These are phyloP conservation scores for Jatropha podagrica DNA, from an alignment of 441 rosid genomes.

Conservation along the genomic window DNA sequence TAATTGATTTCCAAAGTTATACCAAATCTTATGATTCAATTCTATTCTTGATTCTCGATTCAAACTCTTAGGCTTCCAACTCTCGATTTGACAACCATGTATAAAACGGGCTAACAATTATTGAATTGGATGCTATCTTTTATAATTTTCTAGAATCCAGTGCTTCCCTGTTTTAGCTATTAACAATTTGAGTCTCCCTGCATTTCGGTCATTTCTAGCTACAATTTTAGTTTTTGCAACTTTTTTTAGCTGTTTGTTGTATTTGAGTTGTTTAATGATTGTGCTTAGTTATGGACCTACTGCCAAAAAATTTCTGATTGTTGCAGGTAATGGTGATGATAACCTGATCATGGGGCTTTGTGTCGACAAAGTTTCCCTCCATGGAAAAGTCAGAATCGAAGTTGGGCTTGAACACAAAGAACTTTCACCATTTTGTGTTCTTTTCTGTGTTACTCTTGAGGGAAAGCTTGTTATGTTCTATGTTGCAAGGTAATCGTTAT, in stretches of 20 bases:
- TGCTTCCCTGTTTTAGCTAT: not conserved
- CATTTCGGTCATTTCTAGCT: not conserved
- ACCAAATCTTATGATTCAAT: too few species aligned
- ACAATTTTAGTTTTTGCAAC: not conserved
- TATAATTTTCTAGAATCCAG: not conserved
- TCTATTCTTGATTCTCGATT: too few species aligned
- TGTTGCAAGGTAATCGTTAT: conserved; percentile 66
- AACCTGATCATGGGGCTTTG: conserved; percentile 89
- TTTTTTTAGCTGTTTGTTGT: not conserved
- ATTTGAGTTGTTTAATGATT: conserved; percentile 4
- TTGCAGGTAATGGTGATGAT: conserved; percentile 79
- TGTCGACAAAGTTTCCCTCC: conserved; percentile 58
- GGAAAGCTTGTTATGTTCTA: conserved; percentile 83
- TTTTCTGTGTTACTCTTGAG: conserved; percentile 83
- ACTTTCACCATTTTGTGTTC: conserved; percentile 69
- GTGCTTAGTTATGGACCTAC: conserved; percentile 1
- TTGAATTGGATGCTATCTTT: not conserved
- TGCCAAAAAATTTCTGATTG: conserved; percentile 7
- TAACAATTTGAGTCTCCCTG: not conserved
- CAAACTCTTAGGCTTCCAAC: too few species aligned
- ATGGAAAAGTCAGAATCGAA: conserved; percentile 60
- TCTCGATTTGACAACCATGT: too few species aligned
- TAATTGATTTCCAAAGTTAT: too few species aligned
- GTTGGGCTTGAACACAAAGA: conserved; percentile 66
- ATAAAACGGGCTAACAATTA: not conserved